Evolutionary conservation across 1,284 basidiomycete genomes (phyloP).

Genomic region (Tylopilus sp.): DNA sequence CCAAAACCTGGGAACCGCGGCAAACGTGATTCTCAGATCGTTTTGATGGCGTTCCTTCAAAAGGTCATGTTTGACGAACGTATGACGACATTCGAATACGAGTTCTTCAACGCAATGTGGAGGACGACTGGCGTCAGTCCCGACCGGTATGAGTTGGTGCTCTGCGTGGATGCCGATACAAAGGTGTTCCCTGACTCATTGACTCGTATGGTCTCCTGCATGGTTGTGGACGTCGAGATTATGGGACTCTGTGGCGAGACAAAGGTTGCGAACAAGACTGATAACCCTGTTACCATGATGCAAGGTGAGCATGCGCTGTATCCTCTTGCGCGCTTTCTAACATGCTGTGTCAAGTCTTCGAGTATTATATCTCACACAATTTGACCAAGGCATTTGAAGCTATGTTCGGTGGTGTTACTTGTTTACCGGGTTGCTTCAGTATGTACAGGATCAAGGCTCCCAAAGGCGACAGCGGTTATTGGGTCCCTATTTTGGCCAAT

Average conservation of each 20-base stretch:
- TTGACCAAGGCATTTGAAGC: constrained; percentile 99
- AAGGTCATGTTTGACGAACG: constrained; percentile 99
- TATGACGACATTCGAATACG: constrained; percentile 99
- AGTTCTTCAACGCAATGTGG: constrained; percentile 98
- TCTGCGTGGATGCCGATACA: constrained; percentile 99
- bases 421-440: constrained; percentile 97
- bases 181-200: constrained; percentile 95
- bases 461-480: constrained; percentile 89
- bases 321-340: constrained; percentile 6
- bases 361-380: constrained; percentile 99
- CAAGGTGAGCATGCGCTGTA: constrained; percentile 59
- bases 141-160: constrained; percentile 92
- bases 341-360: constrained; percentile 66
- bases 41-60: constrained; percentile 96
- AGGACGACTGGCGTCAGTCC: constrained; percentile 92
- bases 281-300: constrained; percentile 98
- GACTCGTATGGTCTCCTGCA: constrained; percentile 89
- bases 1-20: constrained; percentile 97
- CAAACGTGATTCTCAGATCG: constrained; percentile 97
- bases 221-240: constrained; percentile 94
- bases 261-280: constrained; percentile 97
- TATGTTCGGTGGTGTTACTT: constrained; percentile 99
- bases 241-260: constrained; percentile 99
- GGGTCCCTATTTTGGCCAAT: constrained; percentile 97
- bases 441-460: constrained; percentile 99